Evolutionary conservation across 129 eudicot genomes (phyloP).

Genomic region (Kitagawia praeruptora): DNA sequence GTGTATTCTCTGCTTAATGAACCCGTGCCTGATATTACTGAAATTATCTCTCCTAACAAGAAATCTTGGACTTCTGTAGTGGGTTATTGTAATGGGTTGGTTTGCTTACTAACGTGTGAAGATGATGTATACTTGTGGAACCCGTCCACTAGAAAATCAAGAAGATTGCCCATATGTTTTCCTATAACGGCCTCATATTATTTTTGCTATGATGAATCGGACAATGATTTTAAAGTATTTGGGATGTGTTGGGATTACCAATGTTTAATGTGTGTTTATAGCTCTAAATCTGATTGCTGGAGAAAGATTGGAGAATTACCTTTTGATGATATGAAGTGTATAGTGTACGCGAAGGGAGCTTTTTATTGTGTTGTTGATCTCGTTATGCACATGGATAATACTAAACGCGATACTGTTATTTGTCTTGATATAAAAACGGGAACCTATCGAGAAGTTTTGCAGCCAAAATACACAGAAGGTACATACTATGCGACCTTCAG

Average conservation of each 20-base stretch:
- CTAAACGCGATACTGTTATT: too few relatives aligned
- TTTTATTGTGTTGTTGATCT: neutral
- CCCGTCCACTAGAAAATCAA: neutral
- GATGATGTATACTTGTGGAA: too few relatives aligned
- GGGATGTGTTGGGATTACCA: too few relatives aligned
- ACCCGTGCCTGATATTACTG: neutral
- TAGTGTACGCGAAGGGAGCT: neutral
- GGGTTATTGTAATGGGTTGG: too few relatives aligned
- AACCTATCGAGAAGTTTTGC: neutral
- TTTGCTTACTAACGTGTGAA: too few relatives aligned
- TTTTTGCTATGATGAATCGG: constrained; percentile 6
- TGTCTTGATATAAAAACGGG: neutral
- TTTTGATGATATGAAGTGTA: neutral
- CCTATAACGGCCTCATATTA: too few relatives aligned
- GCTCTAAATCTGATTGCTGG: too few relatives aligned
- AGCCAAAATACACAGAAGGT: neutral
- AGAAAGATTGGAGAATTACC: too few relatives aligned
- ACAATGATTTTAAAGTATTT: neutral
- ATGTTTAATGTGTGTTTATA: too few relatives aligned
- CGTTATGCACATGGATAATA: neutral
- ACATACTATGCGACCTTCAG: too few relatives aligned
- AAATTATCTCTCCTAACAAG: neutral
- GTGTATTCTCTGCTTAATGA: constrained; percentile 14
- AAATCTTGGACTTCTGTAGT: neutral
- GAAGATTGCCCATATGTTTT: neutral